Percentiles rank a stretch among this genome's conserved stretches.
Evolutionary conservation across 1,284 basidiomycete species (phyloP).

Genomic region (Irpex lacteus): DNA sequence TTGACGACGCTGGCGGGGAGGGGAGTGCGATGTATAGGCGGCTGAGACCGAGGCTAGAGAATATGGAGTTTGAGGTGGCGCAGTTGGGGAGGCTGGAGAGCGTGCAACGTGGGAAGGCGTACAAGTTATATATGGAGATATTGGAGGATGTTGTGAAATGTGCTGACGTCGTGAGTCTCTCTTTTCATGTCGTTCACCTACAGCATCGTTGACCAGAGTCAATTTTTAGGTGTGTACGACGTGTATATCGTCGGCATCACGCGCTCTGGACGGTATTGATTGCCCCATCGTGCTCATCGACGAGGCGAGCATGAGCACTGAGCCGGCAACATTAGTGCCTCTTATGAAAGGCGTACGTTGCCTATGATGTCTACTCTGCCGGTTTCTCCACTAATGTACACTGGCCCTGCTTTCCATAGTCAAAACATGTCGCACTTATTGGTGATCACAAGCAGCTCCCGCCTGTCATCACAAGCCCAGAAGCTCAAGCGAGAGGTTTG

Average conservation of each 20-base stretch:
- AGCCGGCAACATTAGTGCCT: constrained; percentile 83
- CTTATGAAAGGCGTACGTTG: constrained; percentile 83
- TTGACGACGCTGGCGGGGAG: not conserved
- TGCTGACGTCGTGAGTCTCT: constrained; percentile 69
- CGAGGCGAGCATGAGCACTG: constrained; percentile 95
- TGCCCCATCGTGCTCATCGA: constrained; percentile 94
- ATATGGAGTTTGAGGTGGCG: constrained; percentile 39
- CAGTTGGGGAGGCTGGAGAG: constrained; percentile 33
- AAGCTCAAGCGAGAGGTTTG: constrained; percentile 70
- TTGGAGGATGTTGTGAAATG: constrained; percentile 55
- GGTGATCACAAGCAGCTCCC: constrained; percentile 98
- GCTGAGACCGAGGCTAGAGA: constrained; percentile 24
- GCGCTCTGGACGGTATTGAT: constrained; percentile 64
- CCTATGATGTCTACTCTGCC: no score
- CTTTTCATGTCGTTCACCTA: constrained; percentile 19
- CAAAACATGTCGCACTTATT: constrained; percentile 82
- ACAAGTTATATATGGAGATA: constrained; percentile 52
- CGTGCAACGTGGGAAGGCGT: constrained; percentile 39
- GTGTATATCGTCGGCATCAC: constrained; percentile 70
- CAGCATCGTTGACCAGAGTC: no score
- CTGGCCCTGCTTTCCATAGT: constrained; percentile 36
- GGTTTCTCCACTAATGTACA: no score
- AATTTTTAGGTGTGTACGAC: constrained; percentile 62
- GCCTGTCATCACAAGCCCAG: constrained; percentile 77
- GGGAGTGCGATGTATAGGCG: not conserved